phyloP scores from a whole-genome alignment of 2,329 filamentous ascomycete species.

The Thielaviopsis populi region DNA sequence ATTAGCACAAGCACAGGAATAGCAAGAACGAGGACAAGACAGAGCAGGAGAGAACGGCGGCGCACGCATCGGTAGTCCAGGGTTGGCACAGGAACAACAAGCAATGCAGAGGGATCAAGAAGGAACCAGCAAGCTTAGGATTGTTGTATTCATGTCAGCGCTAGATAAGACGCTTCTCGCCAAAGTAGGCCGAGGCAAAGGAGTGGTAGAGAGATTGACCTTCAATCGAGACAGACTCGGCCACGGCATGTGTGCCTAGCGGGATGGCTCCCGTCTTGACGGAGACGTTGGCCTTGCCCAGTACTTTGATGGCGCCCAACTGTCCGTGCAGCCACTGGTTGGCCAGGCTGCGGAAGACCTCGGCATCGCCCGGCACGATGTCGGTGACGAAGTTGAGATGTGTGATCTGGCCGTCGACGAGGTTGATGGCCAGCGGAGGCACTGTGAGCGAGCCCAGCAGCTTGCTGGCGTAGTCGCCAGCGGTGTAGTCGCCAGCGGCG shows the following conservation, averaged over 20 bases:
- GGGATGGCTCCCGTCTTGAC: conserved; percentile 67
- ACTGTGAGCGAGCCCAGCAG: conserved; percentile 57
- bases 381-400: conserved; percentile 66
- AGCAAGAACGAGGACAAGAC: conserved; percentile 3
- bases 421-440: conserved; percentile 58
- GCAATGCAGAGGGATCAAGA: neutral
- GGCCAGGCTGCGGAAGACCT: conserved; percentile 63
- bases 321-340: conserved; percentile 80
- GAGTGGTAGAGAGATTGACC: conserved; percentile 59
- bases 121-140: neutral
- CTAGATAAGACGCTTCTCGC: conserved; percentile 35
- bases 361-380: conserved; percentile 58
- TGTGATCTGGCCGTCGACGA: conserved; percentile 65
- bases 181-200: conserved; percentile 46
- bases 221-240: conserved; percentile 64
- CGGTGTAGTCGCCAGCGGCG: neutral
- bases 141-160: conserved; percentile 6
- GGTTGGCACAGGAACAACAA: conserved; percentile 4
- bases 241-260: conserved; percentile 61
- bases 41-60: neutral
- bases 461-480: conserved; percentile 58
- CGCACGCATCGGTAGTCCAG: neutral
- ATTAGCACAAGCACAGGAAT: conserved; percentile 18
- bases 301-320: conserved; percentile 53
- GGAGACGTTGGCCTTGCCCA: conserved; percentile 56